phyloP scores from a whole-genome alignment of 208 protist species.

The Acanthamoeba triangularis region DNA sequence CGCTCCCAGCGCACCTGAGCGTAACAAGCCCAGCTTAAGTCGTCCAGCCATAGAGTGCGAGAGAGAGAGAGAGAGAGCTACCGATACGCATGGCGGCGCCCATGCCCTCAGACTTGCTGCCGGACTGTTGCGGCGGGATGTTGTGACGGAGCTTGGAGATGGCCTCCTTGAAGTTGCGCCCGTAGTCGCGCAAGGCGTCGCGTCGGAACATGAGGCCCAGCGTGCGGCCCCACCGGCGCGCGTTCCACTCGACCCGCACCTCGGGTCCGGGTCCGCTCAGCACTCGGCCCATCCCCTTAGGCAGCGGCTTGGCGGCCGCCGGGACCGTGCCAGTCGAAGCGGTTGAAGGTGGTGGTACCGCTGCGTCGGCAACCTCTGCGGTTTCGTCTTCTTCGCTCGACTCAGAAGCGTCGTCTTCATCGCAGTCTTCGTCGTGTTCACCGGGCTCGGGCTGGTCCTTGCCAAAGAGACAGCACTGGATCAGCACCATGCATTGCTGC shows the following conservation, averaged over 20 bases:
- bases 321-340: background rate
- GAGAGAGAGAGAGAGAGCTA: background rate
- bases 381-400: background rate
- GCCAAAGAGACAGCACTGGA: background rate
- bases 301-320: background rate
- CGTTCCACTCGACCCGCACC: slow-evolving; percentile 13
- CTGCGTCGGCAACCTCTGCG: background rate
- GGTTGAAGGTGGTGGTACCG: background rate
- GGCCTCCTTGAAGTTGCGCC: slow-evolving; percentile 42
- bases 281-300: slow-evolving; percentile 29
- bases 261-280: background rate
- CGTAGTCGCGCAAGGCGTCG: slow-evolving; percentile 22
- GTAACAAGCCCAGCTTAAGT: too few species aligned
- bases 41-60: too few species aligned
- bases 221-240: background rate
- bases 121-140: background rate
- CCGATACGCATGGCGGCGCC: slow-evolving; percentile 45
- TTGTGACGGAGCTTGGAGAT: background rate
- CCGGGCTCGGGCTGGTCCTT: background rate
- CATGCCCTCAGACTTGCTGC: slow-evolving; percentile 42
- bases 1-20: background rate
- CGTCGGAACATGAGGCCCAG: slow-evolving; percentile 36
- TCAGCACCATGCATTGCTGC: slow-evolving; percentile 42
- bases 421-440: background rate
- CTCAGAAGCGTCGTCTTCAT: background rate